Conservation (phyloP, 2,329 filamentous ascomycete species). For the Lasiodiplodia hormozganensis region DNA sequence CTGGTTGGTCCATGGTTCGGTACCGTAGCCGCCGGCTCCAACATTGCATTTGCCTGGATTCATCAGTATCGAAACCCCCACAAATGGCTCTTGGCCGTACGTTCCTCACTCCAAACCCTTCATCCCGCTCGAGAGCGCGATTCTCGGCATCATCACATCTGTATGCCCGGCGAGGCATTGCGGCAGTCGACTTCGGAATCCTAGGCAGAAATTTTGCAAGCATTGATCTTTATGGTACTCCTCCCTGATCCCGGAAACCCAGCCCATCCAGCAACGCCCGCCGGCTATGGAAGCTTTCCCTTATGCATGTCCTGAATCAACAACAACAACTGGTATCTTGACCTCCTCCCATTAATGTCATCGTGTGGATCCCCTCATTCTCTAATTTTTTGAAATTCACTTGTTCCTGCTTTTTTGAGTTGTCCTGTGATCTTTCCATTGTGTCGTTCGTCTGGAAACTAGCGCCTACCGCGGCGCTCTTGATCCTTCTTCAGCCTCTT, state of each 20-base stretch:
- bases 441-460: constrained; percentile 16
- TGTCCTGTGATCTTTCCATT: constrained; percentile 22
- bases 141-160: constrained; percentile 27
- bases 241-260: constrained; percentile 27
- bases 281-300: constrained; percentile 29
- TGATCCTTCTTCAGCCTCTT: constrained; percentile 90
- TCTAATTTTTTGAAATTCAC: constrained; percentile 10
- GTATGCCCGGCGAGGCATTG: constrained; percentile 17
- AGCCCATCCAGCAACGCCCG: constrained; percentile 28
- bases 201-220: constrained; percentile 27
- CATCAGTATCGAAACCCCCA: constrained; percentile 3
- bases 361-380: background rate
- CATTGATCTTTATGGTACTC: constrained; percentile 29
- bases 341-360: constrained; percentile 4
- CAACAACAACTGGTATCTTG: constrained; percentile 28
- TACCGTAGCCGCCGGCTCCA: constrained; percentile 1
- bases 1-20: constrained; percentile 20
- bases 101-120: constrained; percentile 3
- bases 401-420: background rate
- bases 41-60: background rate
- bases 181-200: constrained; percentile 24
- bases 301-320: constrained; percentile 25
- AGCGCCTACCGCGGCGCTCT: constrained; percentile 71
- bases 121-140: background rate
- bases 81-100: background rate